Base-by-base conservation (phyloP, 805 yeast genomes). In the Candida takata region DNA sequence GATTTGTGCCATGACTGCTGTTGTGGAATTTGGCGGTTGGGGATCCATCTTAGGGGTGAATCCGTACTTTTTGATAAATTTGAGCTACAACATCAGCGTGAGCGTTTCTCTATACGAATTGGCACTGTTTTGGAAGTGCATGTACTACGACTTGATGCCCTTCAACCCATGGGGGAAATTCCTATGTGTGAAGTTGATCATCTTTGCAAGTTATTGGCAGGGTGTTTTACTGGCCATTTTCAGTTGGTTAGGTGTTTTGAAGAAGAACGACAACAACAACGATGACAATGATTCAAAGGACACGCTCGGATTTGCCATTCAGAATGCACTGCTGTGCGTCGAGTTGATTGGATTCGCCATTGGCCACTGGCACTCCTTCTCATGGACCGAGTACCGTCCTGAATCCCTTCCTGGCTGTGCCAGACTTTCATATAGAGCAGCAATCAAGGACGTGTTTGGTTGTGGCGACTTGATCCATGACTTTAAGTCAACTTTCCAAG, bases 131-230 rank as follows among this genome's bases (percentile, higher is more conserved):
- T 92, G 98, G 98, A 80, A 77, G 53, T 84, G 95, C 47, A 65
- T 92, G n/a, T 78, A 83, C 61, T 55, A 53, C 3, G 97, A 88
- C 49, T 67, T 92, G 46, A 70, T 64, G 35, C 83, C 80, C 2
- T 88, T 80, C 62, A 73, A 84, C 36, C 97, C 97, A 4, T 78
- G 92, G 73, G 87, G 94, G 9, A 88, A 88, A 60, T 92, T 92
- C 56, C 57, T 92, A 27, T 87, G 97, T 61, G 95, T 92, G 31
- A 92, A 92, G 54, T 69, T 87, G 44, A 86, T 92, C 36, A 88
- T 92, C 33, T 92, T 92, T 67, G 97, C 96, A 17, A 84, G 95
- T n/a, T 92, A 87, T 56, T 92, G 99, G 99, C 98, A 92, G 55
- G 86, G 56, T 27, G 61, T 82, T 8, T 44, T 78, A 2, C 61